phyloP scores from a whole-genome alignment of 768 basidiomycete species.

The Strobilomyces echinocephalus region DNA sequence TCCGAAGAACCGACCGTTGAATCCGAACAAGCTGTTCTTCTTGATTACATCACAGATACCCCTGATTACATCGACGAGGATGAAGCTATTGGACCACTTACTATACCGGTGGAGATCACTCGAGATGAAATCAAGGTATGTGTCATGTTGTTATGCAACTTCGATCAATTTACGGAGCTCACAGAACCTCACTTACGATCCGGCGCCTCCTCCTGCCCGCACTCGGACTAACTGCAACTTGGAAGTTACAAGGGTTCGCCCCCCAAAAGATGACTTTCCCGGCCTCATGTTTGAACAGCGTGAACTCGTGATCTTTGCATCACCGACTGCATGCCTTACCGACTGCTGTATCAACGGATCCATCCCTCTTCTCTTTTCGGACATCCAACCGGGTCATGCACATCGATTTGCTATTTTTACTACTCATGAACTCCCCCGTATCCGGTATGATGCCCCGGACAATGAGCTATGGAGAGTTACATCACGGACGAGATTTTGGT shows the following conservation, averaged over 20 bases:
- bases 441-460: no score
- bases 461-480: neutral
- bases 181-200: no score
- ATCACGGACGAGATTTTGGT: constrained; percentile 23
- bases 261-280: neutral
- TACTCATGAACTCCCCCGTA: neutral
- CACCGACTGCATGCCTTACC: neutral
- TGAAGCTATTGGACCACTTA: neutral
- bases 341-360: neutral
- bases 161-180: no score
- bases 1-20: neutral
- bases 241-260: neutral
- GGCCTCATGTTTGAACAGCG: neutral
- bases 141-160: neutral
- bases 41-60: constrained; percentile 2
- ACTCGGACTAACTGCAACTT: neutral
- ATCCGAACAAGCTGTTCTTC: neutral
- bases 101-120: neutral
- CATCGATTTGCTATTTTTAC: neutral
- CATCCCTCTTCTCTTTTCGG: neutral
- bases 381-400: neutral
- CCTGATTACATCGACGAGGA: neutral
- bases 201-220: no score
- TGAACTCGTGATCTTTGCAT: neutral
- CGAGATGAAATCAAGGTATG: neutral